Evolutionary conservation across 2,329 filamentous ascomycete genomes (phyloP).

Genomic region (Pseudogymnoascus sp.): DNA sequence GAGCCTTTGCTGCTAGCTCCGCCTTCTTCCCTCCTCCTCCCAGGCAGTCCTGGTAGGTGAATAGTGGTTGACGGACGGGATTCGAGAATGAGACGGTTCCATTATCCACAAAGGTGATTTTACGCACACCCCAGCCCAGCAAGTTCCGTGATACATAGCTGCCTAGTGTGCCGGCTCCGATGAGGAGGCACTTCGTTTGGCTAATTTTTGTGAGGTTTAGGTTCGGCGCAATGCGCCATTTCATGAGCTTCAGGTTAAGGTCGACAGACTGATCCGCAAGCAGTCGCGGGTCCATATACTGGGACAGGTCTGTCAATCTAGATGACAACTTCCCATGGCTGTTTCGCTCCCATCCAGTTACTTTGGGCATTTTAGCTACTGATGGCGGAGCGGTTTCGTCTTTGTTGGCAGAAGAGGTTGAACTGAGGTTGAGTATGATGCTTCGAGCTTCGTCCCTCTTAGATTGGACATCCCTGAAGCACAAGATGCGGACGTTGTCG

Average conservation of each 20-base stretch:
- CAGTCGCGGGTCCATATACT: constrained; percentile 85
- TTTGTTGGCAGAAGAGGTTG: constrained; percentile 21
- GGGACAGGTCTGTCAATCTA: constrained; percentile 73
- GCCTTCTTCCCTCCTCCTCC: constrained; percentile 82
- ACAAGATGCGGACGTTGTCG: constrained; percentile 72
- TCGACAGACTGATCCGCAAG: constrained; percentile 93
- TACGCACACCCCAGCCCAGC: constrained; percentile 90
- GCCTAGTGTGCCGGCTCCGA: constrained; percentile 88
- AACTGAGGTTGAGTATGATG: constrained; percentile 54
- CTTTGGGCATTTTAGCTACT: constrained; percentile 62
- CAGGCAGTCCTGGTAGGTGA: constrained; percentile 81
- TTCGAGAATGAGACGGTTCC: constrained; percentile 92
- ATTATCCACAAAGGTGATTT: constrained; percentile 94
- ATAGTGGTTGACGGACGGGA: constrained; percentile 88
- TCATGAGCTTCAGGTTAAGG: constrained; percentile 95
- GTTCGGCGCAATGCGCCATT: constrained; percentile 89
- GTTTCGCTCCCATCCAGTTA: constrained; percentile 92
- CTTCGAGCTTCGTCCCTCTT: constrained; percentile 75
- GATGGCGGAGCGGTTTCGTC: constrained; percentile 14
- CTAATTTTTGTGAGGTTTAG: constrained; percentile 86
- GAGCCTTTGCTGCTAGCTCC: constrained; percentile 66
- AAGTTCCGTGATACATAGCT: constrained; percentile 89
- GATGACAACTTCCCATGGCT: constrained; percentile 69
- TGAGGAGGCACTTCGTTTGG: constrained; percentile 77
- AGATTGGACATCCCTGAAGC: constrained; percentile 78